These are phyloP conservation scores for Rhexocercosporidium sp. DNA, from an alignment of 2,329 filamentous ascomycete species.

Conservation along the genomic window DNA sequence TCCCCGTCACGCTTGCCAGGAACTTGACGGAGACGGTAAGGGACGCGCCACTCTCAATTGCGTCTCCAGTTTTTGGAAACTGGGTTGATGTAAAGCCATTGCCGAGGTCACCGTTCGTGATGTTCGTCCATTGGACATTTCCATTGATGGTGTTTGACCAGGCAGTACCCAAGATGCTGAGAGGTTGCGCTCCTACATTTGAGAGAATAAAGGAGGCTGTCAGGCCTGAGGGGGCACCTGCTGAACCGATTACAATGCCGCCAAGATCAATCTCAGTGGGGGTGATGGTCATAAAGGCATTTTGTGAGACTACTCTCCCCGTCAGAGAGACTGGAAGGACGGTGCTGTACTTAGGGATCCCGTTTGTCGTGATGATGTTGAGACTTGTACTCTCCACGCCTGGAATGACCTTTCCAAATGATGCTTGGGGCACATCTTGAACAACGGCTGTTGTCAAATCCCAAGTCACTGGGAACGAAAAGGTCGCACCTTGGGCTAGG, in stretches of 20 bases:
- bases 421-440: slow-evolving; percentile 35
- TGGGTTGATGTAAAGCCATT: slow-evolving; percentile 41
- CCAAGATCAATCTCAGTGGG: slow-evolving; percentile 48
- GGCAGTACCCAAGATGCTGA: slow-evolving; percentile 46
- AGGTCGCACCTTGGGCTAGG: slow-evolving; percentile 44
- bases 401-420: slow-evolving; percentile 40
- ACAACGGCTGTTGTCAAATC: slow-evolving; percentile 41
- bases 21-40: slow-evolving; percentile 45
- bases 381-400: slow-evolving; percentile 46
- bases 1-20: slow-evolving; percentile 41
- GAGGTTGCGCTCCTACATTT: slow-evolving; percentile 45
- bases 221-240: slow-evolving; percentile 36
- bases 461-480: slow-evolving; percentile 49
- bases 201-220: slow-evolving; percentile 44
- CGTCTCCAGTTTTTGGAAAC: slow-evolving; percentile 42
- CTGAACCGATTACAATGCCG: slow-evolving; percentile 45
- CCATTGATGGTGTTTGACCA: slow-evolving; percentile 40
- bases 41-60: slow-evolving; percentile 41
- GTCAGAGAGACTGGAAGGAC: slow-evolving; percentile 46
- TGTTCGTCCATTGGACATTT: slow-evolving; percentile 38
- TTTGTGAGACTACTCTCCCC: slow-evolving; percentile 46
- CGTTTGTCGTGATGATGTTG: slow-evolving; percentile 47
- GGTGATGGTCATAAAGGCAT: slow-evolving; percentile 44
- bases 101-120: slow-evolving; percentile 42
- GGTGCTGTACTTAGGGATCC: slow-evolving; percentile 45